Evolutionary conservation across 129 eudicot species (phyloP).

Genomic region (Pulicaria dysenterica): DNA sequence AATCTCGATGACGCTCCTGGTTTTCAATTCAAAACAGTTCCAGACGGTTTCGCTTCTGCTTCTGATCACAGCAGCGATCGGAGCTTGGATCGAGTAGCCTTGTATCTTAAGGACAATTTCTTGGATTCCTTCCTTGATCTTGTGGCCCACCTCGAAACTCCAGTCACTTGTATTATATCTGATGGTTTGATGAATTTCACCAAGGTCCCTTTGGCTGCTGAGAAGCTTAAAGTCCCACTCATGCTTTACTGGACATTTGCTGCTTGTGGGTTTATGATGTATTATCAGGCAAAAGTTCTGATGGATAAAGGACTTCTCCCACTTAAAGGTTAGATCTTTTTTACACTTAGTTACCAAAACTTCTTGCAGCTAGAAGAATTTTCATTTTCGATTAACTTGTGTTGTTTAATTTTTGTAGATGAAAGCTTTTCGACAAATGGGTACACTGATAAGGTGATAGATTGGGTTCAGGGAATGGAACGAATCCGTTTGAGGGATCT

Average conservation of each 20-base stretch:
- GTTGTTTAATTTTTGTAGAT: conserved; percentile 16
- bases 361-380: too few species aligned
- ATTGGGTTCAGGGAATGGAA: conserved; percentile 38
- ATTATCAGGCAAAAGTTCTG: conserved; percentile 21
- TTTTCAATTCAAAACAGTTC: conserved; percentile 34
- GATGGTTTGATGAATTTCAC: conserved; percentile 42
- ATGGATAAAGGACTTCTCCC: conserved; percentile 32
- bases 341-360: too few species aligned
- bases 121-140: conserved; percentile 26
- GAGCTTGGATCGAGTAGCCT: not conserved
- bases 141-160: conserved; percentile 14
- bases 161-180: conserved; percentile 33
- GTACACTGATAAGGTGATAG: conserved; percentile 20
- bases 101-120: not conserved
- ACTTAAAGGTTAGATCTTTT: conserved; percentile 23
- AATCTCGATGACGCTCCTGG: conserved; percentile 10
- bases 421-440: conserved; percentile 28
- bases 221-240: conserved; percentile 18
- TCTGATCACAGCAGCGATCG: not conserved
- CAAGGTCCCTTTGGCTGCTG: conserved; percentile 1
- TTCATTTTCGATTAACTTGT: too few species aligned
- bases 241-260: conserved; percentile 22
- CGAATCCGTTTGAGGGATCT: conserved; percentile 23
- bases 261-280: conserved; percentile 31
- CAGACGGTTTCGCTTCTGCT: conserved; percentile 18